phyloP scores from a whole-genome alignment of 1,139 yeast genomes.

The Suhomyces bribrorum region DNA sequence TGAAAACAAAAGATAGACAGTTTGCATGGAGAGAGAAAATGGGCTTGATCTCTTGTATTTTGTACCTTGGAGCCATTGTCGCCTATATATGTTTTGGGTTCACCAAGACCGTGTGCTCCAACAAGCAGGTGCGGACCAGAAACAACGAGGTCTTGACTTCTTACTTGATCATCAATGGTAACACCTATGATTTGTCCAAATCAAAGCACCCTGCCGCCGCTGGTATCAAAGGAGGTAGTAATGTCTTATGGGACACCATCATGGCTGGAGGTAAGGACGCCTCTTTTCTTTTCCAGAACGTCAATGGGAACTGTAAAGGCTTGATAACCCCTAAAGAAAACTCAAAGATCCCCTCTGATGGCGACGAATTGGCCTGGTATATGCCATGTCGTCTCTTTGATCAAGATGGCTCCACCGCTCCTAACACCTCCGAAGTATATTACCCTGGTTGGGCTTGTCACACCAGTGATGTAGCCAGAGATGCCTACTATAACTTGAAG shows the following conservation, averaged over 20 bases:
- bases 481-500: slow-evolving; percentile 61
- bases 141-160: slow-evolving; percentile 59
- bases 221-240: slow-evolving; percentile 68
- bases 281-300: slow-evolving; percentile 88
- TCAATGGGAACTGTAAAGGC: slow-evolving; percentile 88
- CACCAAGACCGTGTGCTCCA: slow-evolving; percentile 78
- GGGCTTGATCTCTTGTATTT: slow-evolving; percentile 74
- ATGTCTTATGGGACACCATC: slow-evolving; percentile 77
- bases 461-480: slow-evolving; percentile 68
- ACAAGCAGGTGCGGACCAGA: slow-evolving; percentile 48
- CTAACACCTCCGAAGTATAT: slow-evolving; percentile 60
- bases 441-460: slow-evolving; percentile 93
- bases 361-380: slow-evolving; percentile 83
- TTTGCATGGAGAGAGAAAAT: slow-evolving; percentile 97
- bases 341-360: slow-evolving; percentile 68
- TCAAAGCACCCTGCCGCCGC: slow-evolving; percentile 81
- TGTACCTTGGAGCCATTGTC: slow-evolving; percentile 72
- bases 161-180: slow-evolving; percentile 77
- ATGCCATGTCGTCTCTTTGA: slow-evolving; percentile 82
- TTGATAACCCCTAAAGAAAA: slow-evolving; percentile 73
- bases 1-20: slow-evolving; percentile 77
- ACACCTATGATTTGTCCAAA: slow-evolving; percentile 68
- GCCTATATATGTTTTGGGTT: slow-evolving; percentile 92
- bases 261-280: slow-evolving; percentile 92
- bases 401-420: slow-evolving; percentile 69